Base-by-base conservation (phyloP, 345 rosid species). In the Gynandropsis gynandra region DNA sequence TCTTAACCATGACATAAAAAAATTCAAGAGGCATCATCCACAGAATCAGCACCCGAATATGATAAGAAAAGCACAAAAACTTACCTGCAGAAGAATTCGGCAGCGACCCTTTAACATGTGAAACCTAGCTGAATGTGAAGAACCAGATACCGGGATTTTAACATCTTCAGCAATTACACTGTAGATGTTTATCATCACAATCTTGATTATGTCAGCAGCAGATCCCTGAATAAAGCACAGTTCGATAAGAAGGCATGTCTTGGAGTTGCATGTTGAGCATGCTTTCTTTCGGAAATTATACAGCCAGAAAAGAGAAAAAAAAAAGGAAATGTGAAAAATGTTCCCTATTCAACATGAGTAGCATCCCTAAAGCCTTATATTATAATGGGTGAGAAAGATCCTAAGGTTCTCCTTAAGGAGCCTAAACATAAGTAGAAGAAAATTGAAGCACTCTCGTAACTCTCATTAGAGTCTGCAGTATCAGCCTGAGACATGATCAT, bases 201-300 rank as follows among this genome's bases (percentile, higher is more conserved):
- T 80, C 80, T 90, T 90, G 62, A 90, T 90, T 64, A 87, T 74
- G 63, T 90, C 98, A 54, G 98, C 98, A 59, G 96, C 96, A 65
- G 96, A 90, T 21, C 96, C 98, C 96, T 90, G 68, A 16, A 36
- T 49, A 66, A 58, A 60, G 56, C 46, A 46, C 21, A 46, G 52
- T 62, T 54, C 19, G 12, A 53, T 45, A 46, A 39, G 12, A n/a
- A 17, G 20, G 35, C 21, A 50, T 35, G 47, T 32, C 16, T 44
- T 21, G 27, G 51, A 49, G 33, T 50, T 50, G 56, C 34, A 49
- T 55, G 21, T 21, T 47, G 27, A n/a, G 19, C 38, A 55, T 32
- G 46, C 19, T 4, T 33, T 38, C 21, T 14, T 27, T 24, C 29
- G 29, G 29, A 24, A n/a, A n/a, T n/a, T n/a, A n/a, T n/a, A n/a